Base-by-base conservation (phyloP, 2,329 filamentous ascomycete genomes). In the Alternaria gansuensis region DNA sequence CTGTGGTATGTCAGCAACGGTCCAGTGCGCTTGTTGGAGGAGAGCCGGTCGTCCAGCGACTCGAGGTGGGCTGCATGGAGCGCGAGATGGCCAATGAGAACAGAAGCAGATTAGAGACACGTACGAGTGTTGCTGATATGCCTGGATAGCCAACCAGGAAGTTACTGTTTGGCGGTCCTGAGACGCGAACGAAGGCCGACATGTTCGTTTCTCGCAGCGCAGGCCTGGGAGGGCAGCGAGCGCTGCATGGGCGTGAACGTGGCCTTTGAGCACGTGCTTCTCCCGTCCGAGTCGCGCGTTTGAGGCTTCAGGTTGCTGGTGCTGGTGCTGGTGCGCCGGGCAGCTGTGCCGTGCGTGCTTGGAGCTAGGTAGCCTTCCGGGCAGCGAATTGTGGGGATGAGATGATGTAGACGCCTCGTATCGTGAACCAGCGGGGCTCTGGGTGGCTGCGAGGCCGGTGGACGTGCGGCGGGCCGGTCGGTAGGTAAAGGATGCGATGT, bases 101-200 rank as follows among this genome's bases (percentile, higher is more conserved):
- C 23, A 23, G 37, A 53, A 57, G 29, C 36, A 39, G 14, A 39
- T 6, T 26, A 34, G 44, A 44, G 43, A 33, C 36, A 87, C 92
- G 81, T 85, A 97, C 93, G 87, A 97, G 81, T 36, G 95, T 99
- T 73, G 95, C 95, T 55, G 94, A 97, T 79, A 99, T 98, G 70
- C 95, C 95, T 55, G 95, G 95, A 79, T 98, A 99, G 71, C 95
- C 95, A 70, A 98, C 92, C 66, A 98, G 85, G 77, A 97, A 97
- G 81, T 91, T 95, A 81, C 92, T 95, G 82, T 99, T 99, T 71
- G 95, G 93, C 77, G 93, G 93, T 77, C 95, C 95, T 69, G 93
- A 96, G 81, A 99, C 93, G 85, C 95, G 90, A 82, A 99, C 95
- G 80, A 91, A 91, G 77, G 91, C 90, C 79, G 89, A 86, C 76